A percentile compares a stretch with the other conserved stretches of the same genome.
These are phyloP conservation scores for Yamadazyma kitorensis DNA, from an alignment of 805 yeast species.

Conservation along the genomic window DNA sequence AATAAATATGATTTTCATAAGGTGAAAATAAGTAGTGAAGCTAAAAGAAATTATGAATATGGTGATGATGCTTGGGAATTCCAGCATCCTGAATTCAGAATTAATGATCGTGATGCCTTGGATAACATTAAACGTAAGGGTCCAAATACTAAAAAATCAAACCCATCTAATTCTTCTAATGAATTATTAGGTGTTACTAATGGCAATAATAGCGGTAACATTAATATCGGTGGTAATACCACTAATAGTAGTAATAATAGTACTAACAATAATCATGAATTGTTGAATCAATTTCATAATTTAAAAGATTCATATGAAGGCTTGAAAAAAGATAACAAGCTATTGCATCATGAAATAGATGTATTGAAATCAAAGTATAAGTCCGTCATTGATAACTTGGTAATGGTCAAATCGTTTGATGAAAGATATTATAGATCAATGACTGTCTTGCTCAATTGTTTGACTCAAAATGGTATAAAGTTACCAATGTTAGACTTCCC, in stretches of 20 bases:
- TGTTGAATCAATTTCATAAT: conserved; percentile 10
- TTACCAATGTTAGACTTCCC: conserved; percentile 65
- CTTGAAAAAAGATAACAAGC: conserved; percentile 30
- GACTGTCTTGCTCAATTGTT: conserved; percentile 45
- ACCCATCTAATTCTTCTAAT: background rate
- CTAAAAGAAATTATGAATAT: conserved; percentile 49
- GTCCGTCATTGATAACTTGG: conserved; percentile 58
- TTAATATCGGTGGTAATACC: background rate
- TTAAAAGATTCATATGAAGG: conserved; percentile 31
- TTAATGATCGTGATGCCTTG: conserved; percentile 71
- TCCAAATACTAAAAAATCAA: conserved; percentile 50
- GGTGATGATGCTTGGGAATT: conserved; percentile 93
- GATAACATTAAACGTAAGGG: conserved; percentile 87
- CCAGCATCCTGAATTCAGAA: conserved; percentile 82
- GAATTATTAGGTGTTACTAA: background rate
- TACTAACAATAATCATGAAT: conserved; percentile 1
- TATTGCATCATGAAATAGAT: conserved; percentile 32
- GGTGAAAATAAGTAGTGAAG: conserved; percentile 72
- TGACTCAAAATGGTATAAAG: conserved; percentile 60
- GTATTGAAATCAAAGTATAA: conserved; percentile 56
- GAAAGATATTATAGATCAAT: conserved; percentile 57
- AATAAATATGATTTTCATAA: conserved; percentile 98
- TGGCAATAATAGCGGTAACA: background rate
- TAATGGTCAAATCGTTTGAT: conserved; percentile 53
- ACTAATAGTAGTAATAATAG: conserved; percentile 1